Percentiles rank a stretch among this genome's conserved stretches.
Conservation (phyloP, 2,329 filamentous ascomycete genomes). For the Colletotrichum simmondsii region DNA sequence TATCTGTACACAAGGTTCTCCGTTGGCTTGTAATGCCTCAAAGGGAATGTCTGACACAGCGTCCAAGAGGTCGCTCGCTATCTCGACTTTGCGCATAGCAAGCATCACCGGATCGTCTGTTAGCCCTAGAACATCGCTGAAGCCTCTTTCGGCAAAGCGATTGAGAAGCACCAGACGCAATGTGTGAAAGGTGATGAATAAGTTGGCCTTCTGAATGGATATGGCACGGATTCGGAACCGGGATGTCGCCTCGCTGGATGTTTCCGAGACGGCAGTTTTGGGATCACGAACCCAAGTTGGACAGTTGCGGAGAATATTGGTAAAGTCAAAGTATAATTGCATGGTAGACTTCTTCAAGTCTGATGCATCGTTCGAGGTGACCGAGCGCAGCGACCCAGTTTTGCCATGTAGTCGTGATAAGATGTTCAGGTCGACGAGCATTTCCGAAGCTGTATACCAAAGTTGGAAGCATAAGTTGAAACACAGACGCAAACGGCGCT, state of each 20-base stretch:
- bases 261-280: background rate
- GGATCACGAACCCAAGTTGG: conserved; percentile 20
- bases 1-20: conserved; percentile 48
- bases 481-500: background rate
- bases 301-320: conserved; percentile 33
- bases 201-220: conserved; percentile 52
- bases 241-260: accelerated
- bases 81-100: conserved; percentile 49
- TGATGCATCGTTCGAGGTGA: background rate
- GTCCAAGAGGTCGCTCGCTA: conserved; percentile 53
- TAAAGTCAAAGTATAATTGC: conserved; percentile 39
- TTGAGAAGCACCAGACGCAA: conserved; percentile 49
- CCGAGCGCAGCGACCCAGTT: background rate
- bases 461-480: conserved; percentile 3
- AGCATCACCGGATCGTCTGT: conserved; percentile 18
- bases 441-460: conserved; percentile 20
- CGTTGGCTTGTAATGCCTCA: conserved; percentile 52
- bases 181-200: conserved; percentile 53
- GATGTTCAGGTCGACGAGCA: conserved; percentile 20
- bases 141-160: background rate
- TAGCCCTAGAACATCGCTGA: conserved; percentile 2
- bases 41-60: conserved; percentile 54
- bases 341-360: conserved; percentile 35
- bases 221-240: conserved; percentile 31
- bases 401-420: background rate